These are phyloP conservation scores for Striga asiatica DNA, from an alignment of 257 asterid genomes.

Conservation along the genomic window DNA sequence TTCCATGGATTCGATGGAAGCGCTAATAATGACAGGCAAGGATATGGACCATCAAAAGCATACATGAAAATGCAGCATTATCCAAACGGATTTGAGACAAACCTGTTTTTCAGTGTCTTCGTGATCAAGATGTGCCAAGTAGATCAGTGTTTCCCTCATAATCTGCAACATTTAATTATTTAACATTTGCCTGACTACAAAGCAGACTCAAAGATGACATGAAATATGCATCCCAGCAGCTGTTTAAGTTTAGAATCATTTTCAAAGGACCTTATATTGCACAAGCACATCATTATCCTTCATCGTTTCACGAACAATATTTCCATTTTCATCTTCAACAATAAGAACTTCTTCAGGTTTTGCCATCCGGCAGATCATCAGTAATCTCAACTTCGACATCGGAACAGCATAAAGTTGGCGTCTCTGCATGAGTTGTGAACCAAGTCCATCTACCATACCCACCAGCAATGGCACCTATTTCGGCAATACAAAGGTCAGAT, in stretches of 20 bases:
- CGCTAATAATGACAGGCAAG: not conserved
- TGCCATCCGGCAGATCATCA: conserved; percentile 99
- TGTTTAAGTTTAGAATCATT: not conserved
- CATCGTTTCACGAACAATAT: conserved; percentile 97
- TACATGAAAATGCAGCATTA: not conserved
- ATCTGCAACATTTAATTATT: conserved; percentile 43
- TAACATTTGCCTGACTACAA: not conserved
- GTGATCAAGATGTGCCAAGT: conserved; percentile 95
- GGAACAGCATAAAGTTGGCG: conserved; percentile 82
- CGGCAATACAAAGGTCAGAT: conserved; percentile 21
- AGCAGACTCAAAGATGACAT: not conserved
- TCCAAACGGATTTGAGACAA: not conserved
- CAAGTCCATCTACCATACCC: conserved; percentile 69
- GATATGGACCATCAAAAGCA: not conserved
- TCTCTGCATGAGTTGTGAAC: conserved; percentile 70
- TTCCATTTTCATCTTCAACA: conserved; percentile 97
- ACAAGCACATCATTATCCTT: conserved; percentile 96
- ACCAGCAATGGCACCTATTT: conserved; percentile 56
- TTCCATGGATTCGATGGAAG: no score
- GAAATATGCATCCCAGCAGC: conserved; percentile 9
- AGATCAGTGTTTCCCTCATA: conserved; percentile 96
- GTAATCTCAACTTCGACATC: conserved; percentile 83
- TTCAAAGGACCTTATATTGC: conserved; percentile 77
- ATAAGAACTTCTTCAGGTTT: conserved; percentile 98
- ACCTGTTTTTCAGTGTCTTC: conserved; percentile 99